Evolutionary conservation across 2,329 filamentous ascomycete genomes (phyloP), one percentile per base, ranked within the genome.

Genomic region (Aspergillus viridinutans): DNA sequence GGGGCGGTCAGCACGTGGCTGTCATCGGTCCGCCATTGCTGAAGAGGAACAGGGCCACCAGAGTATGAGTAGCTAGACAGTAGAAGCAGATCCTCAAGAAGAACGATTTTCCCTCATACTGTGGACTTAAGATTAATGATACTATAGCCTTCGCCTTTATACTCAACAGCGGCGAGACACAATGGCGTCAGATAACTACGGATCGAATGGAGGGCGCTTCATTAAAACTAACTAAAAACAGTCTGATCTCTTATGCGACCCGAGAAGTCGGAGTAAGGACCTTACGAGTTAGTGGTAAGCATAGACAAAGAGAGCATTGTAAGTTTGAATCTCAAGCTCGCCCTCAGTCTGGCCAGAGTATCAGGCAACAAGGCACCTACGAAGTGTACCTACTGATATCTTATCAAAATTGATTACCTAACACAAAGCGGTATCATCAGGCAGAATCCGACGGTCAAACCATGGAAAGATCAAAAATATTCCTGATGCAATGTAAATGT

Each of bases 1-100:
- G 54, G 49, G 53, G 53, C 45, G 38, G 53, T 40, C 4, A 21
- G 54, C 54, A 56, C 54, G 54, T 56, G 54, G 53, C 25, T 49
- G 23, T 21, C 8, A 9, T n/a, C n/a, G 3, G 40, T 6, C 40
- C n/a, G 9, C 21, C 21, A 23, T 12, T 35, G 12, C 29, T 14
- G 29, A 6, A 14, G 14, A 35, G 9, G 32, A 35, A 35, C 32
- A 35, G 4, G 14, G 32, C 14, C 14, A 17, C 14, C 32, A 38
- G 17, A 17, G 32, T 12, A 17, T 38, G 32, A 38, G 32, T 7
- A 38, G 32, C 32, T 35, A 35, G 4, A 17, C 3, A n/a, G 14
- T 38, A 17, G 4, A 7, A 7, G 14, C 7, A 7, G 6, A 17
- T 7, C 14, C 14, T 38, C 6, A 17, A 17, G 14, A 38, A 38